A percentile compares a stretch with the other conserved stretches of the same genome.
These are phyloP conservation scores for Ensete glaucum DNA, from an alignment of 176 grass and related monocot species.

Conservation along the genomic window DNA sequence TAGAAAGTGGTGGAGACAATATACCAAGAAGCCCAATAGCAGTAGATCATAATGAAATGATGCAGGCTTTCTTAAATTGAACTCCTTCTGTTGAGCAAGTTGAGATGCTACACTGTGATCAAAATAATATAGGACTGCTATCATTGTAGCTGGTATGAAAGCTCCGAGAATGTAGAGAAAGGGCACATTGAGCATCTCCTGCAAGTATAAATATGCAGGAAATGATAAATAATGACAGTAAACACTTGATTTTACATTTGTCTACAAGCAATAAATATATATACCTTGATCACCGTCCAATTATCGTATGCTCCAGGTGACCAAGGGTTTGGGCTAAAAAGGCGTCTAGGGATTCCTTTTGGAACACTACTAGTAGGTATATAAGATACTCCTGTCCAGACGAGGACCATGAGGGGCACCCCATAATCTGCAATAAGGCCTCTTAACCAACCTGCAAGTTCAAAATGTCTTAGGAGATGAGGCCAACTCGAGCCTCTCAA, in stretches of 20 bases:
- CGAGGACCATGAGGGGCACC: constrained; percentile 92
- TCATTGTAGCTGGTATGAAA: constrained; percentile 97
- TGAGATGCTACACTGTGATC: constrained; percentile 99
- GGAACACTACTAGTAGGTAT: constrained; percentile 66
- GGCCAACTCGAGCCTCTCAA: no score
- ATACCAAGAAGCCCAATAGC: constrained; percentile 95
- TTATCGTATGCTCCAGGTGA: constrained; percentile 94
- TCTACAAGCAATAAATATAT: not conserved
- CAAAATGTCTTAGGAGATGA: not conserved
- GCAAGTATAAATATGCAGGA: constrained; percentile 16
- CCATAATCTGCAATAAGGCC: constrained; percentile 91
- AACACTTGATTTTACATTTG: not conserved
- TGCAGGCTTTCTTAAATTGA: constrained; percentile 93
- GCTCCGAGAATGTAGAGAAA: constrained; percentile 87
- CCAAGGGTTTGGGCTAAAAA: constrained; percentile 98
- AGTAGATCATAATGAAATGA: constrained; percentile 98
- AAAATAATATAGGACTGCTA: constrained; percentile 94
- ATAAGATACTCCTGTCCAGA: constrained; percentile 97
- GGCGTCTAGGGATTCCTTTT: constrained; percentile 77
- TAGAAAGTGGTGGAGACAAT: not conserved
- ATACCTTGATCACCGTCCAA: constrained; percentile 88
- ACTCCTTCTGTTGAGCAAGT: constrained; percentile 89
- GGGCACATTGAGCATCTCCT: constrained; percentile 89
- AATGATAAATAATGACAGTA: not conserved
- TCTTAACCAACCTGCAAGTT: constrained; percentile 61